Base-by-base conservation (phyloP, 768 basidiomycete genomes). In the Collybia sordida region DNA sequence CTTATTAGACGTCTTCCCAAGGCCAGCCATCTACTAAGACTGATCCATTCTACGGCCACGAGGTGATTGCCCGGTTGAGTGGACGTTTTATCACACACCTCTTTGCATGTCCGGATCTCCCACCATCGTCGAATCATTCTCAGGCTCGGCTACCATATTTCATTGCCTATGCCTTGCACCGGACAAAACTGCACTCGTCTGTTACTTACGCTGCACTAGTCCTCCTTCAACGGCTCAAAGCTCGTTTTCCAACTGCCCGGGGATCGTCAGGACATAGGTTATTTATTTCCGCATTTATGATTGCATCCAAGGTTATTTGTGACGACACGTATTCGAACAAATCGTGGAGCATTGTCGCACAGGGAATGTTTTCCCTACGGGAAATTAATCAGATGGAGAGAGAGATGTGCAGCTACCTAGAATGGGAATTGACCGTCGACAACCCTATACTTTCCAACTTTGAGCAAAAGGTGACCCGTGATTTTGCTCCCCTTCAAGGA, bases 351-450 rank as follows among this genome's bases (percentile, higher is more conserved):
- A 88, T 94, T 39, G 93, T 95, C 35, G 92, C 89, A 0, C 90
- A 94, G 66, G 85, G 83, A 23, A 86, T 93, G 82, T 95, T 94
- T 59, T 78, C 75, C 3, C 71, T 95, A 6, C 79, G 88, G 40
- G 93, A 95, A 77, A 87, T 97, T 62, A 97, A 97, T 67, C 93
- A 95, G 75, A 94, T 95, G 93, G 93, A 95, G 72, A 74, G 92
- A 19, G 93, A 95, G 69, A 93, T 97, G 86, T 93, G 79, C 60
- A 75, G 82, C 14, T 98, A 98, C 62, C 73, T 99, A 38, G 94
- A 96, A 64, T 98, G 93, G 94, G 87, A 90, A 61, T 73, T 91
- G 6, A 88, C 84, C 37, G 85, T 90, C 45, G 88, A 90, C 45
- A 79, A 83, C 0, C 61, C 72, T 0, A 82, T 83, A 0, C 69